These are phyloP conservation scores for Candida sanyaensis DNA, from an alignment of 1,139 yeast genomes.

Conservation along the genomic window DNA sequence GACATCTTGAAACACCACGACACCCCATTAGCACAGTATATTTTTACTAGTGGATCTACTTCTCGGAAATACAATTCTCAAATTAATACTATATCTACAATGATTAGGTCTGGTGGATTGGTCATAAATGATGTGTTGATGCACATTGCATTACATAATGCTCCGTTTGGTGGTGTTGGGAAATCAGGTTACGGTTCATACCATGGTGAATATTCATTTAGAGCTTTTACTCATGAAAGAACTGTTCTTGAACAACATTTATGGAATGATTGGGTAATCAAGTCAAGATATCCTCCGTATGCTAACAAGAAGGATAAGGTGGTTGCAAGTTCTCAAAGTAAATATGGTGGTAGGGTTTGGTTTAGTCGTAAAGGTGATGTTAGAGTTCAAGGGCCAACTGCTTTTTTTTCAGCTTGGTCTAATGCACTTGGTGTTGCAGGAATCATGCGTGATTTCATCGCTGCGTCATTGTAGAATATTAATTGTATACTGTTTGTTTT, in stretches of 20 bases:
- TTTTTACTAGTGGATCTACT: constrained; percentile 56
- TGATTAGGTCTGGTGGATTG: constrained; percentile 74
- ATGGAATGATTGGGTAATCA: constrained; percentile 60
- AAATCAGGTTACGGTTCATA: constrained; percentile 76
- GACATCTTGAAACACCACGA: constrained; percentile 47
- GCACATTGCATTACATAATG: constrained; percentile 65
- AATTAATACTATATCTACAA: constrained; percentile 48
- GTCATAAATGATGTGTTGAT: constrained; percentile 70
- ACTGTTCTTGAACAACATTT: constrained; percentile 66
- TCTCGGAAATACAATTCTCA: constrained; percentile 43
- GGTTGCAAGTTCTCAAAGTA: constrained; percentile 21
- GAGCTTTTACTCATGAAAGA: constrained; percentile 75
- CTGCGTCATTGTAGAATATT: constrained; percentile 2
- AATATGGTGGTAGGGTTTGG: constrained; percentile 30
- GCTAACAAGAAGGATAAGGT: constrained; percentile 31
- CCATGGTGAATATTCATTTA: constrained; percentile 75
- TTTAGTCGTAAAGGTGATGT: constrained; percentile 40
- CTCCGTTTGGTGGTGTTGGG: constrained; percentile 95
- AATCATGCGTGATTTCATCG: constrained; percentile 11
- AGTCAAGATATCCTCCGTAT: constrained; percentile 72
- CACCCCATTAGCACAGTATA: constrained; percentile 81
- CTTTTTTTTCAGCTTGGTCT: constrained; percentile 33
- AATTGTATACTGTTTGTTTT: neutral
- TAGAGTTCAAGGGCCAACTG: constrained; percentile 34
- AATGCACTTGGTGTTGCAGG: constrained; percentile 21